phyloP scores from a whole-genome alignment of 176 grass and related monocot genomes.

The Oryza officinalis region DNA sequence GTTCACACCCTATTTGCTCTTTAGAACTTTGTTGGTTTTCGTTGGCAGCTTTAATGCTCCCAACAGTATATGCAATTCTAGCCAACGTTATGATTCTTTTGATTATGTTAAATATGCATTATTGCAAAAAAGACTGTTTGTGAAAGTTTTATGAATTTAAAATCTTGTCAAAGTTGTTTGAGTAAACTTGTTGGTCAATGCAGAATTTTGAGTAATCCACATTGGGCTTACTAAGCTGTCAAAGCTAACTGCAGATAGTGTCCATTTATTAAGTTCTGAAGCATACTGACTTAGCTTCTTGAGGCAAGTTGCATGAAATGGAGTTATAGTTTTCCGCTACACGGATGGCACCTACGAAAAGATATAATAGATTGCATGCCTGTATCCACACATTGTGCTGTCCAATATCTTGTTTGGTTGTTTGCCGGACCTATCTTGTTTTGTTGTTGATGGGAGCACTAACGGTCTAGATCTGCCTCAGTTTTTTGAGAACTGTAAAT shows the following conservation, averaged over 20 bases:
- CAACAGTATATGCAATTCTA: neutral
- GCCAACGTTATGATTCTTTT: neutral
- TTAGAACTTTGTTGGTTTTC: slow-evolving; percentile 1
- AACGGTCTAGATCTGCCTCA: neutral
- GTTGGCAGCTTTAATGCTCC: slow-evolving; percentile 13
- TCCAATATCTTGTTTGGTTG: slow-evolving; percentile 39
- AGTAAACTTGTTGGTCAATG: slow-evolving; percentile 6
- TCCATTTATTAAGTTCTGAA: slow-evolving; percentile 6
- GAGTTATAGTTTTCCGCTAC: slow-evolving; percentile 10
- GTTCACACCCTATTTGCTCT: neutral
- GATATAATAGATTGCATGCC: neutral
- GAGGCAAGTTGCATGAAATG: slow-evolving; percentile 6
- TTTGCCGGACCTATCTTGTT: slow-evolving; percentile 30
- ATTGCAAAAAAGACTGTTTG: neutral
- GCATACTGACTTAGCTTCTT: neutral
- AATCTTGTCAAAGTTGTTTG: neutral
- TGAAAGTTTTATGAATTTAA: slow-evolving; percentile 9
- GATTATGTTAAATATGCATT: neutral
- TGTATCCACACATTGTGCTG: slow-evolving; percentile 29
- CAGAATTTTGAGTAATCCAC: slow-evolving; percentile 21
- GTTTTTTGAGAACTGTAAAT: slow-evolving; percentile 25
- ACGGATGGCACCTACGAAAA: slow-evolving; percentile 35
- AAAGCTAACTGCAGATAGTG: slow-evolving; percentile 12
- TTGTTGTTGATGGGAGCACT: slow-evolving; percentile 33
- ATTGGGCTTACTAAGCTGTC: neutral